Base-by-base conservation (phyloP, 352 stramenopile genomes). In the Globisporangium uncinulatum region DNA sequence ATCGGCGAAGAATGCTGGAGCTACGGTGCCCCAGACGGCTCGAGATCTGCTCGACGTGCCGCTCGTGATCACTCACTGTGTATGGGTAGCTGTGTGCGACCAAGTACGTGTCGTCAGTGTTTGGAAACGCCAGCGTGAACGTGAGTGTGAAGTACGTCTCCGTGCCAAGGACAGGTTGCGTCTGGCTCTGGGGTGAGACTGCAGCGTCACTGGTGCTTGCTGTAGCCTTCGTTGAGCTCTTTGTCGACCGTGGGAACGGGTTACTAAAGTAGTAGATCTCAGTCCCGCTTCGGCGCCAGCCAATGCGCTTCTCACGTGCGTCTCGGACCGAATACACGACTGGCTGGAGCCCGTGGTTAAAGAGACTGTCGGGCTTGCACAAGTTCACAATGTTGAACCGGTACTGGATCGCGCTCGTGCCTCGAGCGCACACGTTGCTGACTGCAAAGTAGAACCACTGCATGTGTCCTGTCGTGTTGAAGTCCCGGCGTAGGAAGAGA, bases 361-460 rank as follows among this genome's bases (percentile, higher is more conserved):
- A 98, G 37, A 97, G 55, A 6, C 79, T 95, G 57, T 97, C 89
- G 6, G 87, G 76, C 45, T 98, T 98, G 57, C 85, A 96, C 39
- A 98, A 45, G 55, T 98, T 98, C 17, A 97, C 57, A 54, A 98
- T 93, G 61, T 97, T 94, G 65, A 98, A 97, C 1, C 77, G 88
- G 53, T 90, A 93, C 31, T 75, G 76, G 24, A 54, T 34, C 17
- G 29, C 29, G 20, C 39, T 20, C 31, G n/a, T 54, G 21, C 4
- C 36, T 6, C 51, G 37, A 2, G 46, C n/a, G 3, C 70, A 57
- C 8, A 83, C 69, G 54, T 96, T 96, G 49, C 73, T 83, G n/a
- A 98, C 67, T 3, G 75, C 76, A 64, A 98, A 98, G 60, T 98
- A 98, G 55, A 98, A 98, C 94, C 94, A 98, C 68, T 98, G 88